These are phyloP conservation scores for Suillus subluteus DNA, from an alignment of 768 basidiomycete species.

Conservation along the genomic window DNA sequence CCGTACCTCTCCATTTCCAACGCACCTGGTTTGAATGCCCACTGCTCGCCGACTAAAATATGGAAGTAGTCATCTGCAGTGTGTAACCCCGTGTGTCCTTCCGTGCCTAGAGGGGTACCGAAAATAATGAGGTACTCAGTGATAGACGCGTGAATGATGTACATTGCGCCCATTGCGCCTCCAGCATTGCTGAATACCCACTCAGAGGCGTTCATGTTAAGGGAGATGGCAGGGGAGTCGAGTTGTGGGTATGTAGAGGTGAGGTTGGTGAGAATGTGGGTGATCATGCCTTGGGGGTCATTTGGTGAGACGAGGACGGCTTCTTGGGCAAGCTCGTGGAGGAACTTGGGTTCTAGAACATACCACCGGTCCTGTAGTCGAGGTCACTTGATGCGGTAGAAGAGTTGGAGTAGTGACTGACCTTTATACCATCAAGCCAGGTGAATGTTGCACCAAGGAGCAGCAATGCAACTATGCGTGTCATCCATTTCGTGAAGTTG, in stretches of 20 bases:
- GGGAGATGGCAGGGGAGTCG: constrained; percentile 51
- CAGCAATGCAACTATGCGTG: constrained; percentile 29
- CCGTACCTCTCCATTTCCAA: constrained; percentile 86
- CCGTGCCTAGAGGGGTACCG: constrained; percentile 94
- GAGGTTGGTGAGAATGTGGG: constrained; percentile 82
- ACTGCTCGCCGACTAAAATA: constrained; percentile 92
- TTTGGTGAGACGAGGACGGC: constrained; percentile 70
- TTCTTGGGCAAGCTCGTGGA: constrained; percentile 75
- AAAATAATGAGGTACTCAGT: constrained; percentile 98
- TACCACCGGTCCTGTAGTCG: constrained; percentile 79
- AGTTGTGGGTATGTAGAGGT: constrained; percentile 68
- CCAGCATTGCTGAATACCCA: constrained; percentile 99
- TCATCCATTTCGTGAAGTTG: constrained; percentile 37
- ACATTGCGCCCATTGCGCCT: constrained; percentile 98
- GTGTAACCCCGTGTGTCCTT: constrained; percentile 93
- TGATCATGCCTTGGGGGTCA: constrained; percentile 74
- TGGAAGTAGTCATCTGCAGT: constrained; percentile 99
- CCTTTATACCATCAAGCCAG: constrained; percentile 69
- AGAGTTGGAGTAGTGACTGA: constrained; percentile 28
- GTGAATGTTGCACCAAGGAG: constrained; percentile 41
- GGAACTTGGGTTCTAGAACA: constrained; percentile 70
- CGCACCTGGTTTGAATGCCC: constrained; percentile 84
- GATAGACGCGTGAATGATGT: constrained; percentile 93
- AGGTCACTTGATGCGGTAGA: neutral
- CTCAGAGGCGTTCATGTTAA: constrained; percentile 63